Evolutionary conservation across 306 rosid genomes (phyloP).

Genomic region (Glycine latifolia): DNA sequence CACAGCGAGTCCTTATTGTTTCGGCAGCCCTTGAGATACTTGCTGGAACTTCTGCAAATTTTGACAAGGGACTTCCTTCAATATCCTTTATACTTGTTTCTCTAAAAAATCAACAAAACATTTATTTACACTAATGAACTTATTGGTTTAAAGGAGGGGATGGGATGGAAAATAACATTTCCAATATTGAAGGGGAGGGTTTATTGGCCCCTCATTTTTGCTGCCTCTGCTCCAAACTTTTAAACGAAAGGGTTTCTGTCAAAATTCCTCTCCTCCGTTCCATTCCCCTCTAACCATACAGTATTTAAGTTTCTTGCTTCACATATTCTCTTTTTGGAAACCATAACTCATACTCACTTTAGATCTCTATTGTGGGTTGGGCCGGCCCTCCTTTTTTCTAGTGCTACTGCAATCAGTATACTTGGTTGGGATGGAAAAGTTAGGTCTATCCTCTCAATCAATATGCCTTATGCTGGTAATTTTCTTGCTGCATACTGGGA

Average conservation of each 20-base stretch:
- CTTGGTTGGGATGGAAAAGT: conserved; percentile 99
- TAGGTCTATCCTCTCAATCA: conserved; percentile 84
- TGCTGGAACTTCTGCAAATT: conserved; percentile 76
- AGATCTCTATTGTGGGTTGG: conserved; percentile 97
- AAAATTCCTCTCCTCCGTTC: conserved; percentile 6
- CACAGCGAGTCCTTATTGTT: conserved; percentile 84
- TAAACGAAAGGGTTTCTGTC: neutral
- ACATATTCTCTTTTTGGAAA: conserved; percentile 48
- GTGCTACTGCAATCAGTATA: conserved; percentile 77
- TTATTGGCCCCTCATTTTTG: conserved; percentile 2
- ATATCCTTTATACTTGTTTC: conserved; percentile 70
- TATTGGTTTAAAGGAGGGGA: neutral
- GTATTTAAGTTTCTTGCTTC: conserved; percentile 28
- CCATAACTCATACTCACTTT: conserved; percentile 79
- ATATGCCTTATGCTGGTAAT: conserved; percentile 87
- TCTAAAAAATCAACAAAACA: conserved; percentile 4
- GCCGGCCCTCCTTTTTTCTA: conserved; percentile 95
- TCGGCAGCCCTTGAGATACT: conserved; percentile 81
- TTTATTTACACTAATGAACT: conserved; percentile 16
- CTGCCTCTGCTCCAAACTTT: neutral
- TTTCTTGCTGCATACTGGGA: conserved; percentile 38
- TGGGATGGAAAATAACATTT: neutral
- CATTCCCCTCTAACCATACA: neutral
- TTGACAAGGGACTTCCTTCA: conserved; percentile 90
- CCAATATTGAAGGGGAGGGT: conserved; percentile 10